phyloP scores from a whole-genome alignment of 495 filamentous ascomycete genomes.

The Hapsidospora chrysogenum region DNA sequence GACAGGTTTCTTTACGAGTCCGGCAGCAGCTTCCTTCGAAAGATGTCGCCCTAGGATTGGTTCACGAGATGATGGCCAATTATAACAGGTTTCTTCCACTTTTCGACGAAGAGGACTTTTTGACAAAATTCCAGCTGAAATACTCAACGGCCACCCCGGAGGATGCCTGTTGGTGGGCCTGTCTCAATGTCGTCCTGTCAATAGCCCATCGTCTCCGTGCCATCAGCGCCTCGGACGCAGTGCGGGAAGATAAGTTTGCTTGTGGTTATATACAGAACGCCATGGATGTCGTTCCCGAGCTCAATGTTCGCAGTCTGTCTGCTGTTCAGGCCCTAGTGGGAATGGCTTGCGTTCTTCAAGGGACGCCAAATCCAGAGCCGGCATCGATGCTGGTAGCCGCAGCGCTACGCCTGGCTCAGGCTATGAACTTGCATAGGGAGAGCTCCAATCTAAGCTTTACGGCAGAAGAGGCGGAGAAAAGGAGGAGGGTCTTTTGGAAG shows the following conservation, averaged over 20 bases:
- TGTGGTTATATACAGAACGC: slow-evolving; percentile 3
- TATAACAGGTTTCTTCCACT: slow-evolving; percentile 3
- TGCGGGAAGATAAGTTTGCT: not conserved
- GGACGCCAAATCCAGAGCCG: not conserved
- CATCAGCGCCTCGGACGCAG: not conserved
- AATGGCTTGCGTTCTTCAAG: slow-evolving; percentile 3
- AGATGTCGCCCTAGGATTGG: not conserved
- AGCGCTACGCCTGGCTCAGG: slow-evolving; percentile 1
- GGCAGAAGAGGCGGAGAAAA: slow-evolving; percentile 21
- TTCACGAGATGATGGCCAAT: not conserved
- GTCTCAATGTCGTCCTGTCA: slow-evolving; percentile 3
- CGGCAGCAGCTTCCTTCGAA: slow-evolving; percentile 1
- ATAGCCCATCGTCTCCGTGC: slow-evolving; percentile 4
- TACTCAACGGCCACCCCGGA: not conserved
- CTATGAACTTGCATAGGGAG: slow-evolving; percentile 3
- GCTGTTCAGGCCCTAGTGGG: slow-evolving; percentile 2
- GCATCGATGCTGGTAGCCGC: slow-evolving; percentile 2
- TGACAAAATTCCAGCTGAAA: slow-evolving; percentile 1
- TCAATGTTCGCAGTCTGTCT: slow-evolving; percentile 1
- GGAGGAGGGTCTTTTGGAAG: slow-evolving; percentile 8
- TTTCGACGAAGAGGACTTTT: slow-evolving; percentile 3
- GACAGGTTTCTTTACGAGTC: not conserved
- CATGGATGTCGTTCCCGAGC: slow-evolving; percentile 1
- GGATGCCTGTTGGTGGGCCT: slow-evolving; percentile 4
- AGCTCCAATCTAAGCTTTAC: not conserved